Conservation (phyloP, 2,329 filamentous ascomycete species). For the Aspergillus sergii region DNA sequence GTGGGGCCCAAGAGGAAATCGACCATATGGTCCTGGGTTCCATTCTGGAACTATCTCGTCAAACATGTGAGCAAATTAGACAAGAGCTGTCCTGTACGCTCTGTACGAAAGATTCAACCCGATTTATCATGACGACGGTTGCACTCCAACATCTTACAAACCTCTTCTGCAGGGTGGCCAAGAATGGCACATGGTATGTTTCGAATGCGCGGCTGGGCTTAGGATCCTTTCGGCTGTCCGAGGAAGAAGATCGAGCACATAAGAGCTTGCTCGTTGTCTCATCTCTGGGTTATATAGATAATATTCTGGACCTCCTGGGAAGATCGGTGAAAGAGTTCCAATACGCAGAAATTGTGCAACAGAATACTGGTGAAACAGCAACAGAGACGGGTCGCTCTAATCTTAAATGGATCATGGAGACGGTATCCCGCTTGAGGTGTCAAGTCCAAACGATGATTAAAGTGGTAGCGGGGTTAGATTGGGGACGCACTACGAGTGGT, state of each 20-base stretch:
- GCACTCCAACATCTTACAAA: slow-evolving; percentile 1
- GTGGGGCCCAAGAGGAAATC: not conserved
- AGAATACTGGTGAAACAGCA: not conserved
- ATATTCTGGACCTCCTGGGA: not conserved
- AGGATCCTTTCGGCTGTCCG: not conserved
- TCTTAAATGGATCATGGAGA: slow-evolving; percentile 5
- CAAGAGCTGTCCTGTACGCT: slow-evolving; percentile 1
- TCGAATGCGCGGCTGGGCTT: not conserved
- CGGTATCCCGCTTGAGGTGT: not conserved
- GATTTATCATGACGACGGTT: not conserved
- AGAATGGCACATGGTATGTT: not conserved
- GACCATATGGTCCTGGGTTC: not conserved
- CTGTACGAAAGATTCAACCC: not conserved
- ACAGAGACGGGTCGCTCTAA: slow-evolving; percentile 3
- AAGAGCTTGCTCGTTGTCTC: slow-evolving; percentile 1
- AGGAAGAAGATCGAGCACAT: slow-evolving; percentile 2
- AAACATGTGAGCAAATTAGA: slow-evolving; percentile 2
- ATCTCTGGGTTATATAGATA: not conserved
- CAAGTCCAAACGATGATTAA: not conserved
- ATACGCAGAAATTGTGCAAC: slow-evolving; percentile 4
- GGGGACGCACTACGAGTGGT: not conserved
- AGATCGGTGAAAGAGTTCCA: not conserved
- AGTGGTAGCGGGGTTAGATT: not conserved
- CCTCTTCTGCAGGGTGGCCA: slow-evolving; percentile 1
- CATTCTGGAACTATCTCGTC: slow-evolving; percentile 2